Evolutionary conservation across 495 filamentous ascomycete genomes (phyloP), one percentile per base, ranked within the genome.

Genomic region (Bombardia bombarda): DNA sequence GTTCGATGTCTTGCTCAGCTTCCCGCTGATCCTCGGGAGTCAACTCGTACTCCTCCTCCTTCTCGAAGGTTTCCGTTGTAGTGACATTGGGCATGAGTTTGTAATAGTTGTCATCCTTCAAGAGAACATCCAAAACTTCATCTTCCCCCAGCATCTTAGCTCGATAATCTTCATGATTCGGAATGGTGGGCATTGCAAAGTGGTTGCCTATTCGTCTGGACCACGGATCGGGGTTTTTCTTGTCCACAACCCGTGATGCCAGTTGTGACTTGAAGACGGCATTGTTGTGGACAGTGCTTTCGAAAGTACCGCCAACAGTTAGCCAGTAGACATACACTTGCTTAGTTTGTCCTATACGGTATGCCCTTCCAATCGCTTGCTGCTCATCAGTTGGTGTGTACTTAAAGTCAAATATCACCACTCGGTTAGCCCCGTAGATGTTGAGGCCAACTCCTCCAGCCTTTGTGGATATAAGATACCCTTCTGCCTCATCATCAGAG

Each of bases 241-340:
- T 80, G 57, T 96, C 90, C 7, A 96, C 82, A 4, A 93, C 85
- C 12, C 86, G 76, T 17, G 72, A 73, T 0, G 87, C 75, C 34
- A 95, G 68, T 51, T 93, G 84, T 16, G 68, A 78, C 55, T 97
- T 97, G 72, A 84, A 93, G 14, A 88, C 55, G 1, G 80, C 70
- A 32, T 75, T 77, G 54, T 87, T 86, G 43, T 84, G 75, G 16
- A 90, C 63, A 1, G 68, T 67, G 20, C 82, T 75, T 55, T 95
- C 87, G 54, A 80, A 87, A 0, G 89, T 94, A 2, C 89, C 90
- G 4, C 79, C 86, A 12, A 78, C 66, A 18, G 83, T 63, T 40
- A 97, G 78, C n/a, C 84, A 83, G 56, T 97, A 97, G 3, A 96
- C 87, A 60, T 72, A 94, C 2, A 95, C 89, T 1, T 73, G 70